Conservation (phyloP, 805 yeast genomes). For the Wickerhamiella sorbophila region DNA sequence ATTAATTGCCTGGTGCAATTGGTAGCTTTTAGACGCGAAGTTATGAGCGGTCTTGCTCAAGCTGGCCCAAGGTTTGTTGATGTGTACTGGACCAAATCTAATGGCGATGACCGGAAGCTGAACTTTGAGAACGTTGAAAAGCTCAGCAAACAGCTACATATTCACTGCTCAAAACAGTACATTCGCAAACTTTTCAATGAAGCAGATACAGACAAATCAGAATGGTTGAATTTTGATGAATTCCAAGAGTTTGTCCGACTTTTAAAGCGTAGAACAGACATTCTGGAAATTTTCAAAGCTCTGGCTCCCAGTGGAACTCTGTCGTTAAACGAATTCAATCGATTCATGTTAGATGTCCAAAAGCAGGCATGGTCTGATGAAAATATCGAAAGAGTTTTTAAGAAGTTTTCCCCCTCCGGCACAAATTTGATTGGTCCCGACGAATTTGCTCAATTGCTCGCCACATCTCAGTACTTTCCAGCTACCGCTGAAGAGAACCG, state of each 20-base stretch:
- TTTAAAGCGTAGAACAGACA: constrained; percentile 52
- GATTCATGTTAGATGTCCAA: constrained; percentile 3
- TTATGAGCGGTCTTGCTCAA: constrained; percentile 48
- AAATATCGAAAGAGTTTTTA: constrained; percentile 24
- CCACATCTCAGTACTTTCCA: constrained; percentile 20
- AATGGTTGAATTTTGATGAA: constrained; percentile 50
- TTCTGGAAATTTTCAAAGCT: constrained; percentile 35
- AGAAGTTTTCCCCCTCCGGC: constrained; percentile 24
- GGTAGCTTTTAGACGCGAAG: constrained; percentile 41
- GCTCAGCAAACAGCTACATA: constrained; percentile 53
- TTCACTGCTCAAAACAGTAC: constrained; percentile 46
- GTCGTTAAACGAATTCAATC: background rate
- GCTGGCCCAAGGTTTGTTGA: constrained; percentile 49
- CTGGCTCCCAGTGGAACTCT: background rate
- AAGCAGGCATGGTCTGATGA: background rate
- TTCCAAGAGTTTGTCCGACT: constrained; percentile 61
- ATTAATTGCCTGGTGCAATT: constrained; percentile 41
- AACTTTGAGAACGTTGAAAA: constrained; percentile 54
- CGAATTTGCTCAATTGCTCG: constrained; percentile 29
- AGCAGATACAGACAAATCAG: constrained; percentile 37
- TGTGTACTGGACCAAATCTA: constrained; percentile 39
- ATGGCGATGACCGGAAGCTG: constrained; percentile 19
- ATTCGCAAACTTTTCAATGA: constrained; percentile 37
- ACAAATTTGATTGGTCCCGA: constrained; percentile 15
- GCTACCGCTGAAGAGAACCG: constrained; percentile 5